Evolutionary conservation across 1,284 basidiomycete species (phyloP).

Genomic region (Takashimella koratensis): DNA sequence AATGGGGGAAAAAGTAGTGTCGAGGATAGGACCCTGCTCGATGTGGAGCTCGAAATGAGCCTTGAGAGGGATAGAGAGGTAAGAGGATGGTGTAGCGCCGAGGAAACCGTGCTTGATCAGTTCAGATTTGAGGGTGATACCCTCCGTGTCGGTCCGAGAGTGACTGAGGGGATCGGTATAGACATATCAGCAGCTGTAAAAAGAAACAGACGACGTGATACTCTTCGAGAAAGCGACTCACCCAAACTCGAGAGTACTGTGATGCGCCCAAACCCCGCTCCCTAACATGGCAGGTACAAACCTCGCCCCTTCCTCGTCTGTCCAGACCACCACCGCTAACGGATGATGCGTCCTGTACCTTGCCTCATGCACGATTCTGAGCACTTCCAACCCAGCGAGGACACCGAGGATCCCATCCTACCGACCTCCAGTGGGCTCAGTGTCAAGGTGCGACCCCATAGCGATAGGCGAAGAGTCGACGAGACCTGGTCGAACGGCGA

Average conservation of each 20-base stretch:
- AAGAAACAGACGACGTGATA: too few relatives aligned
- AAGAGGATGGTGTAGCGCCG: conserved; percentile 12
- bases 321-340: conserved; percentile 24
- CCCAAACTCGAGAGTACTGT: conserved; percentile 9
- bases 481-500: conserved; percentile 26
- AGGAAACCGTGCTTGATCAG: conserved; percentile 22
- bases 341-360: conserved; percentile 18
- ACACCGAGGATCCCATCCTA: conserved; percentile 39
- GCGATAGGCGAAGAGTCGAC: conserved; percentile 22
- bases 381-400: conserved; percentile 23
- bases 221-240: conserved; percentile 8
- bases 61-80: conserved; percentile 18
- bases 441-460: conserved; percentile 37
- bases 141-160: conserved; percentile 7
- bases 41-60: conserved; percentile 41
- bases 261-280: conserved; percentile 27
- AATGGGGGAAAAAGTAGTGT: conserved; percentile 13
- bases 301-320: conserved; percentile 29
- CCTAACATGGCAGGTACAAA: conserved; percentile 14
- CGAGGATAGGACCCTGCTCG: conserved; percentile 35
- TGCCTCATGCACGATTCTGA: conserved; percentile 12
- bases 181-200: too few relatives aligned
- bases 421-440: conserved; percentile 32
- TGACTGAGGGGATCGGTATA: too few relatives aligned
- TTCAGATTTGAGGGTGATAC: conserved; percentile 15